Conservation (phyloP, 257 asterid species). For the Solanum sparsipilum region DNA sequence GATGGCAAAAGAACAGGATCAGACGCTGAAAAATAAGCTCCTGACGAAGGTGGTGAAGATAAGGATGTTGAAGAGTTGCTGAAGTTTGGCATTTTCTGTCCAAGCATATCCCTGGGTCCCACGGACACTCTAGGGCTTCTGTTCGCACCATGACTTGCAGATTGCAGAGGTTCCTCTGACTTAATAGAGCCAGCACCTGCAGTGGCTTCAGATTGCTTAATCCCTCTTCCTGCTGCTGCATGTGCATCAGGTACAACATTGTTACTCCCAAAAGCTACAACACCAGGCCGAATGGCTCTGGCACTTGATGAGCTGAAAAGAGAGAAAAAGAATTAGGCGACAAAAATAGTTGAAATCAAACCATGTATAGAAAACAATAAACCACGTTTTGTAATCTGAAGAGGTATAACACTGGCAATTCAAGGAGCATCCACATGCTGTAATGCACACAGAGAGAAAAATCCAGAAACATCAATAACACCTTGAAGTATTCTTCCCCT, state of each 20-base stretch:
- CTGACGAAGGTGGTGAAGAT: neutral
- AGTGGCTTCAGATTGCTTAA: neutral
- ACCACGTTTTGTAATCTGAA: neutral
- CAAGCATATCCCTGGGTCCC: neutral
- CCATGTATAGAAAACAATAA: neutral
- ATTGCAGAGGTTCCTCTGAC: constrained; percentile 23
- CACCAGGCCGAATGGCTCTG: constrained; percentile 37
- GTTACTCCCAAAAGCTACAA: constrained; percentile 26
- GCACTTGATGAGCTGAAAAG: constrained; percentile 41
- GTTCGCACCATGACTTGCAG: constrained; percentile 10
- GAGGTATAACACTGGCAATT: neutral
- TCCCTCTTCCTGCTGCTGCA: constrained; percentile 6
- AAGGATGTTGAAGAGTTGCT: neutral
- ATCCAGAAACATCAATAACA: constrained; percentile 5
- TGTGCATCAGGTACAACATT: constrained; percentile 15
- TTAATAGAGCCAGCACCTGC: constrained; percentile 18
- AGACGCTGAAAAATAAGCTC: constrained; percentile 11
- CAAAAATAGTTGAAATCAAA: neutral
- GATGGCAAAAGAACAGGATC: constrained; percentile 12
- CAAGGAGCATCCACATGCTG: neutral
- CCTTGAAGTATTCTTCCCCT: constrained; percentile 45
- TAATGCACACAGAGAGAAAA: neutral
- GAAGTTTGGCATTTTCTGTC: neutral
- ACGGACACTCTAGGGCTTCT: neutral
- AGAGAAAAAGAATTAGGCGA: neutral